phyloP scores from a whole-genome alignment of 2,329 filamentous ascomycete species.

The Phyllosticta capitalensis region DNA sequence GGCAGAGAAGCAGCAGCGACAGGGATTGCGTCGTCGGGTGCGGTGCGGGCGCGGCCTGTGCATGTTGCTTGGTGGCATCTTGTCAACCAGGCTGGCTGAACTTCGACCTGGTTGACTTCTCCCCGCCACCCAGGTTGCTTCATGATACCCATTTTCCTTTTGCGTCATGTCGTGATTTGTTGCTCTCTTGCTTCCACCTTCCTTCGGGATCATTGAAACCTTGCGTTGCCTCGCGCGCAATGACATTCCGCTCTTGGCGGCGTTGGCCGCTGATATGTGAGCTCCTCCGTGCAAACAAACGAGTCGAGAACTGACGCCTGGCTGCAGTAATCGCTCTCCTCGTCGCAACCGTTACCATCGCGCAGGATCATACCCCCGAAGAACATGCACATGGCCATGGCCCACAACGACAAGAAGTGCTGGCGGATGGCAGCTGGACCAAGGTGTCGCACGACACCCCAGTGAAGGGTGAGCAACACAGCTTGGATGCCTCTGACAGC shows the following conservation, averaged over 20 bases:
- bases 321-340: conserved; percentile 24
- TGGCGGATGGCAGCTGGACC: conserved; percentile 3
- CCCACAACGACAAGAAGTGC: background rate
- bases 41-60: background rate
- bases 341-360: conserved; percentile 19
- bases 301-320: background rate
- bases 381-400: background rate
- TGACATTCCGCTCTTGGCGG: conserved; percentile 4
- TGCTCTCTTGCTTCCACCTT: background rate
- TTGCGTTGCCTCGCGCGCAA: conserved; percentile 7
- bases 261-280: conserved; percentile 11
- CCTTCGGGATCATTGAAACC: background rate
- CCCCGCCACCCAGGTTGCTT: background rate
- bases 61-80: conserved; percentile 8
- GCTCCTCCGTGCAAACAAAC: background rate
- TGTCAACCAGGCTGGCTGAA: background rate
- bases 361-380: conserved; percentile 14
- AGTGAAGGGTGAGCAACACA: background rate
- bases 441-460: conserved; percentile 1
- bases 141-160: background rate
- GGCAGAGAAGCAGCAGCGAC: background rate
- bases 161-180: background rate
- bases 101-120: background rate
- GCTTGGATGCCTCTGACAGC: background rate
- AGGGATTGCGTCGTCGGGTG: conserved; percentile 1